A percentile compares a stretch with the other conserved stretches of the same genome.
These are phyloP conservation scores for Ogataea kodamae DNA, from an alignment of 805 yeast species.

Conservation along the genomic window DNA sequence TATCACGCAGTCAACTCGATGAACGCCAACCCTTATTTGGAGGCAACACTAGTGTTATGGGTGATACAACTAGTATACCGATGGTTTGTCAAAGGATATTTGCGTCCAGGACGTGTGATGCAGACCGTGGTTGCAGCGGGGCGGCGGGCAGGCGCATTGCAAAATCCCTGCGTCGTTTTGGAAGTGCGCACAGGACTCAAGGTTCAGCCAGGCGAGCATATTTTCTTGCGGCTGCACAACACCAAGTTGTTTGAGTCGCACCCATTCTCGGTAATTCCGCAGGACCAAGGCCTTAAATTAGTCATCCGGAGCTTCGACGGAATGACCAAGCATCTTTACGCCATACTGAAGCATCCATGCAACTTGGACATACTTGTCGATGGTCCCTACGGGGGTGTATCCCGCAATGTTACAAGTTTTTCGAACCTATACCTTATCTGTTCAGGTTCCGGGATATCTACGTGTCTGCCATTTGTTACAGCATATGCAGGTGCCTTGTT, in stretches of 20 bases:
- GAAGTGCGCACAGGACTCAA: constrained; percentile 30
- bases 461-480: constrained; percentile 40
- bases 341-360: constrained; percentile 24
- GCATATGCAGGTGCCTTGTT: constrained; percentile 26
- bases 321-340: constrained; percentile 38
- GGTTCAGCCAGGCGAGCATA: constrained; percentile 57
- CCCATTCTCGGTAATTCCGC: constrained; percentile 50
- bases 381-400: constrained; percentile 59
- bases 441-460: constrained; percentile 53
- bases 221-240: constrained; percentile 46
- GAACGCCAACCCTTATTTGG: constrained; percentile 41
- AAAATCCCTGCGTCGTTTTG: constrained; percentile 37
- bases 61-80: constrained; percentile 45
- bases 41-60: constrained; percentile 53
- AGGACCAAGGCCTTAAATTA: constrained; percentile 36
- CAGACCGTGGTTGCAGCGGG: constrained; percentile 25
- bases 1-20: constrained; percentile 40
- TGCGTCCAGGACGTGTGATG: constrained; percentile 41
- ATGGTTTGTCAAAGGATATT: constrained; percentile 41
- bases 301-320: constrained; percentile 47
- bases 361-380: constrained; percentile 39
- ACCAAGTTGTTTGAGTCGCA: constrained; percentile 47
- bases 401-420: constrained; percentile 43
- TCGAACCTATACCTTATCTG: constrained; percentile 41
- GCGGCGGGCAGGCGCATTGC: constrained; percentile 29